Conservation (phyloP, 768 basidiomycete genomes). For the Lanmaoa pseudosensibilis region DNA sequence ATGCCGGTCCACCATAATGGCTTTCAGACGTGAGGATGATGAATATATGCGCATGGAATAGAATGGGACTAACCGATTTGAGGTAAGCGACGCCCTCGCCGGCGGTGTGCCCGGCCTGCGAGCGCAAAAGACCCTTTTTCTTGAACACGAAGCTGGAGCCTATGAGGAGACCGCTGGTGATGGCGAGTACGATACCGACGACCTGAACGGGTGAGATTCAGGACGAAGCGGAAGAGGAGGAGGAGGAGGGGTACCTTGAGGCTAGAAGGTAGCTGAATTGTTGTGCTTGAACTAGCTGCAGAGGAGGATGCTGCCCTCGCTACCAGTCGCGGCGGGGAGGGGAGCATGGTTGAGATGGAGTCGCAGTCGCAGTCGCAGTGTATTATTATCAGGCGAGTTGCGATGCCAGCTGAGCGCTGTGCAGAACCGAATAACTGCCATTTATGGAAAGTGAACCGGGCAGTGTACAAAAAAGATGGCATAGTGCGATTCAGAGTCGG, state of each 20-base stretch:
- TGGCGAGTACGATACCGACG: constrained; percentile 75
- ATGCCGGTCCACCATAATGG: constrained; percentile 94
- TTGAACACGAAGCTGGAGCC: constrained; percentile 95
- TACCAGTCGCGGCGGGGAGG: constrained; percentile 4
- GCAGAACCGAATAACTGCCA: constrained; percentile 13
- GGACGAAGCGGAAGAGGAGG: neutral
- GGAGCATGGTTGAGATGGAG: neutral
- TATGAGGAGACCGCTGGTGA: constrained; percentile 82
- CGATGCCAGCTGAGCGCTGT: constrained; percentile 7
- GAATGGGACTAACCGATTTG: constrained; percentile 68
- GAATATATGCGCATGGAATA: constrained; percentile 5
- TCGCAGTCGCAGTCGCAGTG: constrained; percentile 6
- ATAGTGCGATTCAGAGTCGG: no score
- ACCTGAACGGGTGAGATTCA: constrained; percentile 41
- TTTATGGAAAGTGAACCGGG: constrained; percentile 5
- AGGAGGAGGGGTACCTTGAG: constrained; percentile 53
- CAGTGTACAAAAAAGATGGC: neutral
- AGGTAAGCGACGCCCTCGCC: constrained; percentile 93
- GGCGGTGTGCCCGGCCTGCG: constrained; percentile 75
- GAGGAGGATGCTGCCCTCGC: constrained; percentile 38
- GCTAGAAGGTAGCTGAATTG: constrained; percentile 41
- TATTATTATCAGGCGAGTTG: constrained; percentile 1
- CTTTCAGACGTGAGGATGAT: constrained; percentile 35
- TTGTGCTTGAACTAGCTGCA: constrained; percentile 35
- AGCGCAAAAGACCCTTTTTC: constrained; percentile 87